Conservation (phyloP, 805 yeast genomes). For the Nakazawaea sp. region DNA sequence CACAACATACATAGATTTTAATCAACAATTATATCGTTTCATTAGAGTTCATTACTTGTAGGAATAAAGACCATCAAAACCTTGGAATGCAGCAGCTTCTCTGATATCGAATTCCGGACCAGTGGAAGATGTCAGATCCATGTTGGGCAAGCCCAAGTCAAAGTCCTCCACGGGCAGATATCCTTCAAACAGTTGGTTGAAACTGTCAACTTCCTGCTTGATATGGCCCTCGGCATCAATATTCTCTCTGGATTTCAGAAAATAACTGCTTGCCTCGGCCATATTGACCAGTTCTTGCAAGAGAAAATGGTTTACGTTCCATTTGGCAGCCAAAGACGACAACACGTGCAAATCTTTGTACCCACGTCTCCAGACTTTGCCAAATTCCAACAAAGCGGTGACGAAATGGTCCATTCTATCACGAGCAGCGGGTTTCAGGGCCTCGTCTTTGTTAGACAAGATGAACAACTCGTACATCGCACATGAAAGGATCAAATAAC, state of each 20-base stretch:
- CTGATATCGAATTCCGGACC: no score
- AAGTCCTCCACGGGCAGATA: no score
- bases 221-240: conserved; percentile 2
- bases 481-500: conserved; percentile 24
- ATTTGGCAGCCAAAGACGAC: conserved; percentile 18
- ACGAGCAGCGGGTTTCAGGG: conserved; percentile 15
- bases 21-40: no score
- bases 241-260: neutral
- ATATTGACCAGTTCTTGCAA: conserved; percentile 9
- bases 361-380: conserved; percentile 24
- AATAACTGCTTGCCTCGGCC: conserved; percentile 1
- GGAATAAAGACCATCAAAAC: no score
- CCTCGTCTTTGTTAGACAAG: conserved; percentile 18
- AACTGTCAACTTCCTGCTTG: conserved; percentile 1
- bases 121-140: no score
- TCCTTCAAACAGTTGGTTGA: conserved; percentile 1
- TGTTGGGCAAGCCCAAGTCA: no score
- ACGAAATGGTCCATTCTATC: conserved; percentile 16
- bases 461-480: conserved; percentile 26
- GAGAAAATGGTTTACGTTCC: conserved; percentile 15
- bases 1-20: conserved; percentile 17
- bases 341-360: conserved; percentile 21
- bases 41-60: no score
- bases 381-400: conserved; percentile 18
- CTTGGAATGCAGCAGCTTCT: no score